A percentile compares a stretch with the other conserved stretches of the same genome.
phyloP scores from a whole-genome alignment of 129 eudicot genomes.

The Ambrosia artemisiifolia region DNA sequence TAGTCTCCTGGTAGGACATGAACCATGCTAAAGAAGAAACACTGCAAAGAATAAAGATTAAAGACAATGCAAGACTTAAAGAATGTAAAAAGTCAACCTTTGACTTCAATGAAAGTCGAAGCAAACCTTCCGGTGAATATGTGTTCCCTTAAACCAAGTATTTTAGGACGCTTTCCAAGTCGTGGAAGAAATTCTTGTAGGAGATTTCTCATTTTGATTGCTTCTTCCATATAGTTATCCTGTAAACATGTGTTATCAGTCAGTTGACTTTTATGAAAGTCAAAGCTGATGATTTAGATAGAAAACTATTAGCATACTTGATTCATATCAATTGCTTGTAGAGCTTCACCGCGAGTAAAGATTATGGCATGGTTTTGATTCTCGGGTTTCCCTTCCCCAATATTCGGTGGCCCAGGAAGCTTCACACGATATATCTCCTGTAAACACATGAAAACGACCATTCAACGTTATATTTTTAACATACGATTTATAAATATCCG shows the following conservation, averaged over 20 bases:
- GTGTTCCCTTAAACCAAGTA: slow-evolving; percentile 94
- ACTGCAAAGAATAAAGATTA: slow-evolving; percentile 37
- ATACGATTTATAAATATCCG: background rate
- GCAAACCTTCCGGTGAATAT: slow-evolving; percentile 94
- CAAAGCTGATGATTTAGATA: background rate
- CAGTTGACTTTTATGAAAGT: slow-evolving; percentile 9
- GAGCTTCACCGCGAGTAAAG: slow-evolving; percentile 97
- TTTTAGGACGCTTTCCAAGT: slow-evolving; percentile 44
- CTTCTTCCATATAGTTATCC: slow-evolving; percentile 97
- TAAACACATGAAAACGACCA: slow-evolving; percentile 6
- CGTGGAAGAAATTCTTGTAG: slow-evolving; percentile 69
- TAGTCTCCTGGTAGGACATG: slow-evolving; percentile 98
- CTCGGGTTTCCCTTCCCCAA: slow-evolving; percentile 99
- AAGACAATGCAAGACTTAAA: background rate
- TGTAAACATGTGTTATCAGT: slow-evolving; percentile 30
- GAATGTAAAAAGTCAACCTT: background rate
- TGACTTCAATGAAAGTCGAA: slow-evolving; percentile 25
- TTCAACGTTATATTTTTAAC: background rate
- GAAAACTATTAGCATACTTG: slow-evolving; percentile 51
- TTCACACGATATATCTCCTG: slow-evolving; percentile 90
- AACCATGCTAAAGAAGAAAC: slow-evolving; percentile 97
- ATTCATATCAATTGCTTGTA: slow-evolving; percentile 97
- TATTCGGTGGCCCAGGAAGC: slow-evolving; percentile 92
- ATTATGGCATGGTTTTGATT: slow-evolving; percentile 94
- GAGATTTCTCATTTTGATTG: slow-evolving; percentile 85